Conservation (phyloP, 1,284 basidiomycete genomes). For the Xerocomus cyaneibrunnescens region DNA sequence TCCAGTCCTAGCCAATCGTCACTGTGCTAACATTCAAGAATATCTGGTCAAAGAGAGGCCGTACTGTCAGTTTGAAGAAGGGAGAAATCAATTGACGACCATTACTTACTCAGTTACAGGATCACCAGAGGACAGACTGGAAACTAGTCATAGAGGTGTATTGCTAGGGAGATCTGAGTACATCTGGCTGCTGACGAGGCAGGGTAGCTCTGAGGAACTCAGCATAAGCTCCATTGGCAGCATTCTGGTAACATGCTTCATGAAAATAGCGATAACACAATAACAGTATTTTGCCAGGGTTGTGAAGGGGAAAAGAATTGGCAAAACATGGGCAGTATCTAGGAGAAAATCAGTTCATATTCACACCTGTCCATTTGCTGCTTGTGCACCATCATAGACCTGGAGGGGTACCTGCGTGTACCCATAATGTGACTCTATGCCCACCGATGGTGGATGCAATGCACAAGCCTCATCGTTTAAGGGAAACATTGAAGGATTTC, state of each 20-base stretch:
- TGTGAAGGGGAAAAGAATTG: slow-evolving; percentile 80
- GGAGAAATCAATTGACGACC: too few relatives aligned
- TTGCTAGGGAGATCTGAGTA: not conserved
- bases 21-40: too few relatives aligned
- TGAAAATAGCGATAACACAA: slow-evolving; percentile 68
- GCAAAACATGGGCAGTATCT: slow-evolving; percentile 77
- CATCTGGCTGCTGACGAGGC: slow-evolving; percentile 1
- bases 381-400: slow-evolving; percentile 58
- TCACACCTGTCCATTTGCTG: not conserved
- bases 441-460: too few relatives aligned
- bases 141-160: slow-evolving; percentile 1
- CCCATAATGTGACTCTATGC: too few relatives aligned
- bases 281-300: slow-evolving; percentile 80
- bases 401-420: too few relatives aligned
- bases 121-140: slow-evolving; percentile 11
- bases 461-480: slow-evolving; percentile 57
- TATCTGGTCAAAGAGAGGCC: too few relatives aligned
- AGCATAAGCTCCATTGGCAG: slow-evolving; percentile 4
- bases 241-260: slow-evolving; percentile 60
- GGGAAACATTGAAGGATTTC: slow-evolving; percentile 76
- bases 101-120: not conserved
- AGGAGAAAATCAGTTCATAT: slow-evolving; percentile 1
- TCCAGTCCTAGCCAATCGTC: too few relatives aligned
- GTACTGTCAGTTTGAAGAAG: too few relatives aligned
- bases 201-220: slow-evolving; percentile 15